Base-by-base conservation (phyloP, 2,329 filamentous ascomycete species). In the Trichoderma koningiopsis region DNA sequence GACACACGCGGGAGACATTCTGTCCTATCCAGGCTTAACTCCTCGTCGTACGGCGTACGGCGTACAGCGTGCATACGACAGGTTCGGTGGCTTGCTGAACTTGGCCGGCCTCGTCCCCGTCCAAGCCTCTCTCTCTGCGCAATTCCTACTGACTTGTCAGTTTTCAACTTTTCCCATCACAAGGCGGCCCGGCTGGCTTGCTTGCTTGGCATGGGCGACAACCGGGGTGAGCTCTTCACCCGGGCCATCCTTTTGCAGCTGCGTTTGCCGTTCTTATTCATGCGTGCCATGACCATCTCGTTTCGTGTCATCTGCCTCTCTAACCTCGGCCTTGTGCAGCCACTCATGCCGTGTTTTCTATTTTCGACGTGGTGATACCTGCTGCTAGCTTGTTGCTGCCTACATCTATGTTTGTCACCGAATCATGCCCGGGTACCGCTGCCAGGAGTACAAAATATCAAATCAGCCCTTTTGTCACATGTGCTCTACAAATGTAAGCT, bases 81-180 rank as follows among this genome's bases (percentile, higher is more conserved):
- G 40, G 31, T 19, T 35, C 6, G 14, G 22, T 55, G 52, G 47
- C 57, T 60, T 40, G 33, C 57, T 43, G 57, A 37, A 22, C 27
- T 47, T 47, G 19, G 55, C 35, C 16, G 53, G 37, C 14, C n/a
- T 29, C 27, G 33, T 35, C 37, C 14, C 40, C 6, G 2, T 19
- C 40, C 40, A 43, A 43, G 40, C 40, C 40, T 19, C 16, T 2
- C 16, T 2, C 40, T 19, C 40, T 19, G 6, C 8, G 16, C 16
- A 43, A n/a, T 19, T 43, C 33, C 40, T 43, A 55, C 56, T 62
- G 66, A 68, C 66, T 68, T 58, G 66, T 68, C 66, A 68, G 66
- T 56, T 68, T 68, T 68, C 57, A 61, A 4, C 33, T 35, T 35
- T 33, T 33, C 8, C 22, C 61, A 55, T 68, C 66, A 49, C 57